Conservation (phyloP, 2,329 filamentous ascomycete genomes). For the Calonectria pteridis region DNA sequence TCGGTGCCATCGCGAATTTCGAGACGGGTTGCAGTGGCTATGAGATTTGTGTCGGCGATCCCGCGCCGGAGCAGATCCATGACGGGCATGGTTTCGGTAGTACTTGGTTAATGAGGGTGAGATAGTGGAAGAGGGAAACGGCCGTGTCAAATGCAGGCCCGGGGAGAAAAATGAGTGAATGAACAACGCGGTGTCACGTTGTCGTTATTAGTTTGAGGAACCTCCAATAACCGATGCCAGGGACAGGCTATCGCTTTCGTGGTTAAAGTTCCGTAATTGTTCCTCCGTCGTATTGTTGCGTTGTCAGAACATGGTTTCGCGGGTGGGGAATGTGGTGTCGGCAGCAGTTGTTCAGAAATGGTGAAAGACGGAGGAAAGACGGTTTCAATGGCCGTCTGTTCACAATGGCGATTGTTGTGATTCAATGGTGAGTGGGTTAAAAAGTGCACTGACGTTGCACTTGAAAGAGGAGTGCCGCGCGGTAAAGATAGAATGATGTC, state of each 20-base stretch:
- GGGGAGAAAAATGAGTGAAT: slow-evolving; percentile 25
- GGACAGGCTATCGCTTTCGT: slow-evolving; percentile 11
- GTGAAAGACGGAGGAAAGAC: background rate
- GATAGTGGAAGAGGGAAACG: background rate
- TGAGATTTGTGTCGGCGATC: slow-evolving; percentile 47
- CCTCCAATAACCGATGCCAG: slow-evolving; percentile 28
- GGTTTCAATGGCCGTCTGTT: slow-evolving; percentile 3
- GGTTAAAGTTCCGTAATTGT: slow-evolving; percentile 28
- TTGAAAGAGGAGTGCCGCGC: background rate
- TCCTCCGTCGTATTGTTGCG: slow-evolving; percentile 37
- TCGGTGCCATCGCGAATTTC: slow-evolving; percentile 42
- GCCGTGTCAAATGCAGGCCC: background rate
- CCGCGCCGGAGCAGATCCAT: slow-evolving; percentile 52
- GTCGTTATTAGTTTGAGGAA: slow-evolving; percentile 19
- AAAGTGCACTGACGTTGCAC: background rate
- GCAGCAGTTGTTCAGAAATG: slow-evolving; percentile 3
- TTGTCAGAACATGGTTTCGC: slow-evolving; percentile 40
- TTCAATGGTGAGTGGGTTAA: slow-evolving; percentile 7
- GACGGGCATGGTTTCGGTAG: slow-evolving; percentile 17
- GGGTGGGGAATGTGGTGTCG: background rate
- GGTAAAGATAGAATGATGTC: background rate
- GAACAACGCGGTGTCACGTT: slow-evolving; percentile 15
- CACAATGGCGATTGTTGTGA: slow-evolving; percentile 8
- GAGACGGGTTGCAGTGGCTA: slow-evolving; percentile 48
- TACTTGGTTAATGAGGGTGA: slow-evolving; percentile 25